These are phyloP conservation scores for Epichloe brachyelytri DNA, from an alignment of 2,329 filamentous ascomycete species.

Conservation along the genomic window DNA sequence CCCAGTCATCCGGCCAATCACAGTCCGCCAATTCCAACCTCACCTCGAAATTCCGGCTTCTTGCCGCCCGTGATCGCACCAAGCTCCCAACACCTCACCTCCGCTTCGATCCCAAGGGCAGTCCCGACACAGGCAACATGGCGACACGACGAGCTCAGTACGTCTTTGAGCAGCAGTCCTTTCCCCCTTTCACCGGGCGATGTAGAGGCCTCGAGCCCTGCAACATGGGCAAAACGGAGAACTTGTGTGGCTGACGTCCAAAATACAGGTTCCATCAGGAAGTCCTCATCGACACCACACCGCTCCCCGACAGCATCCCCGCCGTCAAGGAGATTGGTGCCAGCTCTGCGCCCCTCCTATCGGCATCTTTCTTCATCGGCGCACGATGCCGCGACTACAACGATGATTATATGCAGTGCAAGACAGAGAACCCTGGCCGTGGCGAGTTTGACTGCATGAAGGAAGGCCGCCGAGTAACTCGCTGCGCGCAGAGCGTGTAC, in stretches of 20 bases:
- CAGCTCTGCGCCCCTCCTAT: conserved; percentile 82
- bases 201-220: not conserved
- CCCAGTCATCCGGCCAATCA: conserved; percentile 22
- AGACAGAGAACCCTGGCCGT: conserved; percentile 79
- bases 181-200: not conserved
- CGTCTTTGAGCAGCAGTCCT: conserved; percentile 9
- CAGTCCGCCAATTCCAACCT: conserved; percentile 25
- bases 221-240: not conserved
- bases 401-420: conserved; percentile 99
- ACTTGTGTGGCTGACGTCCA: conserved; percentile 14
- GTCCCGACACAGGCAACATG: conserved; percentile 23
- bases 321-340: conserved; percentile 87
- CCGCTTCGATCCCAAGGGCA: conserved; percentile 14
- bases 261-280: conserved; percentile 77
- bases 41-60: conserved; percentile 17
- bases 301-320: conserved; percentile 82
- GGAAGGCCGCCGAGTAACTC: conserved; percentile 90
- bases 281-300: conserved; percentile 88
- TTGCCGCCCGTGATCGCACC: not conserved
- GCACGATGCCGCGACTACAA: conserved; percentile 91
- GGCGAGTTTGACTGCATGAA: conserved; percentile 92
- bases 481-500: conserved; percentile 93
- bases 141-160: conserved; percentile 30
- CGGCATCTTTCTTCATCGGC: conserved; percentile 92
- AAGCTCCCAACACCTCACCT: conserved; percentile 16